Evolutionary conservation across 768 basidiomycete species (phyloP), one percentile per base, ranked within the genome.

Genomic region (Hemileccinum rubropunctum): DNA sequence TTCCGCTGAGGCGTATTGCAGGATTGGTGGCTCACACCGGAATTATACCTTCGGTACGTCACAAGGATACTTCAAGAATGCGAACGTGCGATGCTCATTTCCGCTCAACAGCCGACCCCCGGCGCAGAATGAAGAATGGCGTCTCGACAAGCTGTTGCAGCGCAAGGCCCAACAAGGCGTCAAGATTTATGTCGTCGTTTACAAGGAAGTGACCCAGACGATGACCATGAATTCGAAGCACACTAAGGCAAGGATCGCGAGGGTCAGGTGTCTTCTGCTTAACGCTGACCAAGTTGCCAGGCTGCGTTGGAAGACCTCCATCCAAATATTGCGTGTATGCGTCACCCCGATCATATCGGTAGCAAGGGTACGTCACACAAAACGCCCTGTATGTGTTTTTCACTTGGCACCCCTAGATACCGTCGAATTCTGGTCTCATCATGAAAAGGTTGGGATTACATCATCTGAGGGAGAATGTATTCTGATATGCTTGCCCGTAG

Each of bases 11-110:
- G 30, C 9, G 3, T 28, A 14, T 46, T 36, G 13, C 54, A 88
- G 83, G 87, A 90, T 56, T 91, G 90, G 91, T 95, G 94, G 94
- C 79, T 98, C 53, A 89, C 90, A 0, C 95, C 95, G 1, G 95
- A 98, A 64, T 71, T 98, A 3, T 97, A 92, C 70, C 84, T 98
- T 33, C 86, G 95, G 66, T 67, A 27, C 2, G 60, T 37, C 18
- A 4, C 14, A n/a, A 23, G 33, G 35, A 23, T 14, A 18, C n/a
- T 18, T 34, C 12, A n/a, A 20, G 28, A 10, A 15, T 21, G 18
- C 38, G 33, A 60, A 21, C 45, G 35, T 47, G 49, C 8, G 48
- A 36, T 23, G 30, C 46, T 58, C 33, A 64, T 52, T 26, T 21
- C 36, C 26, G 36, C 32, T 20, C 18, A 33, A 27, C 21, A 70